Base-by-base conservation (phyloP, 2,329 filamentous ascomycete genomes). In the Penicillium digitatum region DNA sequence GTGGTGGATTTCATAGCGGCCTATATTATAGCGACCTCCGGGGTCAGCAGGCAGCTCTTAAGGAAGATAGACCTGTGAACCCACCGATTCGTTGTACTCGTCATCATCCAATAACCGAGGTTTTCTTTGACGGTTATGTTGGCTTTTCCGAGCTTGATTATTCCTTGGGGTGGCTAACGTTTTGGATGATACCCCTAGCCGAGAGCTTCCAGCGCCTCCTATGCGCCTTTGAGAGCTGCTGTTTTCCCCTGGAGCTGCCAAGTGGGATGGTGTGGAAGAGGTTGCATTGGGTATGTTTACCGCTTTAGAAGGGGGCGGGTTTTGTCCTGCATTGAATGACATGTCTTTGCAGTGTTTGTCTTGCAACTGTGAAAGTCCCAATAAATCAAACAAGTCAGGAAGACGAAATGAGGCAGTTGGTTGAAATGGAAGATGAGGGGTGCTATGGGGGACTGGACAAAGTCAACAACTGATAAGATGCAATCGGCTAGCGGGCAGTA, bases 61-160 rank as follows among this genome's bases (percentile, higher is more conserved):
- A 29, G 44, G 27, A 47, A 45, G 45, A 48, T 42, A 31, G 46
- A 40, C 46, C 45, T 35, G 48, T 50, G 51, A 40, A 80, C 83
- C 73, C 77, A 92, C 82, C 64, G 82, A 80, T 78, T 96, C 91
- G 62, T 86, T 90, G 83, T 95, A 87, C 66, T 84, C 85, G 82
- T 96, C 91, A 77, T 96, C 91, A 78, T 92, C 86, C 70, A 87
- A 82, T 63, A 87, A 78, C 54, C 82, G 80, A 45, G 90, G 88
- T 68, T 87, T 86, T 67, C 87, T 87, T 68, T 91, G 88, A 61
- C 84, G 85, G 71, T 90, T 91, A 76, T 96, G 90, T 73, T 94
- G 90, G 71, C 87, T 92, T 73, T 87, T 88, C 50, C 82, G 79
- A 42, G 78, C 79, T 76, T 97, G 93, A 50, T 81, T 85, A 74